Evolutionary conservation across 805 yeast genomes (phyloP).

Genomic region (Zygoascus bituminiphila): DNA sequence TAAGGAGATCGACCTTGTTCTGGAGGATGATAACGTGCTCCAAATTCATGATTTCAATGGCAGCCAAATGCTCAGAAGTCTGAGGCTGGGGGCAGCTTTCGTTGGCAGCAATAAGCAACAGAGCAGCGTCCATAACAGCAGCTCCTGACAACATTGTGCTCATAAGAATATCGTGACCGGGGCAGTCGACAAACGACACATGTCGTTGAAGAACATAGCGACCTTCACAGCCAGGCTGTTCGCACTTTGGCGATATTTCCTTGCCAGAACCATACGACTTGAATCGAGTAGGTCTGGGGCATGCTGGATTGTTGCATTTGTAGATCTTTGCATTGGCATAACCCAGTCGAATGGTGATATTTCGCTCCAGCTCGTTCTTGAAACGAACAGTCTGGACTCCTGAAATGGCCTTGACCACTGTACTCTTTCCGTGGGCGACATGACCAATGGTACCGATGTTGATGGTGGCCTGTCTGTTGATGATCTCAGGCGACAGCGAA

Average conservation of each 20-base stretch:
- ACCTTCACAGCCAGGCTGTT: conserved; percentile 79
- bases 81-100: conserved; percentile 99
- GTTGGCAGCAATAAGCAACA: conserved; percentile 92
- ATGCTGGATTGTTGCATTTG: conserved; percentile 74
- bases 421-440: conserved; percentile 92
- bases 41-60: conserved; percentile 97
- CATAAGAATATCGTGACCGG: conserved; percentile 99
- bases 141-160: conserved; percentile 99
- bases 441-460: conserved; percentile 97
- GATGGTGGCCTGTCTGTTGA: conserved; percentile 93
- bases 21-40: conserved; percentile 93
- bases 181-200: conserved; percentile 98
- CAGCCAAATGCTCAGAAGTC: conserved; percentile 98
- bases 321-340: conserved; percentile 98
- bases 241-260: conserved; percentile 90
- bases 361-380: conserved; percentile 98
- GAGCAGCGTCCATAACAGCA: conserved; percentile 99
- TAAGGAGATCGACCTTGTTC: conserved; percentile 97
- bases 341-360: conserved; percentile 96
- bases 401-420: conserved; percentile 91
- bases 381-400: conserved; percentile 99
- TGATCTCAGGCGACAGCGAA: conserved; percentile 89
- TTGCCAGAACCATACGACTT: conserved; percentile 89
- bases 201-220: conserved; percentile 89
- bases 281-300: conserved; percentile 94